Conservation (phyloP, 805 yeast species). For the Torulaspora franciscae region DNA sequence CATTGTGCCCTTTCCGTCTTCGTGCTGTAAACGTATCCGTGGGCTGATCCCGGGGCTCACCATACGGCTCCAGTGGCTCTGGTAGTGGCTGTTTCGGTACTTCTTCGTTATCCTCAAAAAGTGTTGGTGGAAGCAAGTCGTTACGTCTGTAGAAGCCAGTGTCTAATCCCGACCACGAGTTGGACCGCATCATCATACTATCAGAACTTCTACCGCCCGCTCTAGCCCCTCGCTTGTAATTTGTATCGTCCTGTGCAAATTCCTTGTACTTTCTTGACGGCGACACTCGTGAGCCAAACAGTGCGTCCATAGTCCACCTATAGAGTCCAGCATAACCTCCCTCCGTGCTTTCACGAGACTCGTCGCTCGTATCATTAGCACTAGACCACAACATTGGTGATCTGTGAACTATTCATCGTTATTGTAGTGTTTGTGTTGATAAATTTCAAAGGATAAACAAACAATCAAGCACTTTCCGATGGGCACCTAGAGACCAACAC, state of each 20-base stretch:
- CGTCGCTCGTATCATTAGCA: constrained; percentile 4
- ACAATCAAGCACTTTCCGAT: background rate
- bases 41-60: constrained; percentile 11
- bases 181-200: constrained; percentile 18
- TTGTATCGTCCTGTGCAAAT: constrained; percentile 29
- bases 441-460: constrained; percentile 5
- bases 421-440: constrained; percentile 3
- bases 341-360: constrained; percentile 12
- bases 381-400: constrained; percentile 6
- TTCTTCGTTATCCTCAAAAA: constrained; percentile 9
- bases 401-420: background rate
- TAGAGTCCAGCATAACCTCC: constrained; percentile 19
- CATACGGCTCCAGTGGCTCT: constrained; percentile 17
- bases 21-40: constrained; percentile 28
- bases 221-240: constrained; percentile 13
- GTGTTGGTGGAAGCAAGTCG: constrained; percentile 23
- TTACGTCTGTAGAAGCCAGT: constrained; percentile 24
- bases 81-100: constrained; percentile 8
- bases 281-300: constrained; percentile 28
- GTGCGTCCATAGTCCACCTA: constrained; percentile 34
- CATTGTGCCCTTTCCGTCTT: constrained; percentile 7
- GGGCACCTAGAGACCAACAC: background rate
- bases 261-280: constrained; percentile 31
- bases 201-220: constrained; percentile 4
- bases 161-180: constrained; percentile 26